phyloP scores from a whole-genome alignment of 306 rosid species.

The Bauhinia variegata region DNA sequence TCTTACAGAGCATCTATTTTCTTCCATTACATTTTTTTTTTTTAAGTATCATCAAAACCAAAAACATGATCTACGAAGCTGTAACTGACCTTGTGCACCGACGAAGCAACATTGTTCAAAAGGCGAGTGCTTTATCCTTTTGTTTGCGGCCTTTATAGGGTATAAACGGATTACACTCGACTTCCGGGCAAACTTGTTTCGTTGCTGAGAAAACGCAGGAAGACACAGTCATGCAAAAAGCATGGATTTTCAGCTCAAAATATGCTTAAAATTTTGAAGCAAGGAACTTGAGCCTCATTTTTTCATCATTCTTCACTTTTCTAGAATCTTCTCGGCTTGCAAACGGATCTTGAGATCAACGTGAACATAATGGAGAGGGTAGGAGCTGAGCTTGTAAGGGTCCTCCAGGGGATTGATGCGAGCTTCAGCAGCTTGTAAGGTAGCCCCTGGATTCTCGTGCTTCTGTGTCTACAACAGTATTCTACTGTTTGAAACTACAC shows the following conservation, averaged over 20 bases:
- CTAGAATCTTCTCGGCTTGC: slow-evolving; percentile 35
- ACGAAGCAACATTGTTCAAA: slow-evolving; percentile 37
- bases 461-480: slow-evolving; percentile 32
- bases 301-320: slow-evolving; percentile 15
- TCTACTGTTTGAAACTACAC: slow-evolving; percentile 11
- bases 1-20: background rate
- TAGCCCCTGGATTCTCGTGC: slow-evolving; percentile 26
- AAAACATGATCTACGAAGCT: slow-evolving; percentile 25
- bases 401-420: too few relatives aligned
- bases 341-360: slow-evolving; percentile 31
- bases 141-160: background rate
- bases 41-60: slow-evolving; percentile 18
- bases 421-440: slow-evolving; percentile 23
- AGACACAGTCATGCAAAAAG: slow-evolving; percentile 21
- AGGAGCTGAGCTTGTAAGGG: slow-evolving; percentile 29
- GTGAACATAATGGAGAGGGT: background rate
- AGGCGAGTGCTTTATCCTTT: background rate
- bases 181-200: slow-evolving; percentile 2
- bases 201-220: slow-evolving; percentile 12
- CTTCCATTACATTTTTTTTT: background rate
- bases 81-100: slow-evolving; percentile 18
- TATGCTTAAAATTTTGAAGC: background rate
- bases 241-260: slow-evolving; percentile 28
- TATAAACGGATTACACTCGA: slow-evolving; percentile 26
- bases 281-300: slow-evolving; percentile 25